phyloP scores from a whole-genome alignment of 768 basidiomycete species.

The Termitomyces sp. region DNA sequence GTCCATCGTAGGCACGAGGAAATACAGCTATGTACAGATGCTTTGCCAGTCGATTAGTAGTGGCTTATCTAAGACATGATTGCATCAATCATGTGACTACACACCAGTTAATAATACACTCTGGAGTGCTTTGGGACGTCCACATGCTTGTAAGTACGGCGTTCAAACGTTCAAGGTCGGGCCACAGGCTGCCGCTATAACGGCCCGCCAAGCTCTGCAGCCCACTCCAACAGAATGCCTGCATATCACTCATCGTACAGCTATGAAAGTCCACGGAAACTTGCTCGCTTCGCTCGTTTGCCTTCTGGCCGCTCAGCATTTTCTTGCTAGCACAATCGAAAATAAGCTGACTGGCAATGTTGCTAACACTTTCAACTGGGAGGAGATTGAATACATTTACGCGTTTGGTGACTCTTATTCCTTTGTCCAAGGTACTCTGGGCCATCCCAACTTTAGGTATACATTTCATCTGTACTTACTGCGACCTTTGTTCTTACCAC shows the following conservation, averaged over 20 bases:
- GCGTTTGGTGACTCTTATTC: conserved; percentile 58
- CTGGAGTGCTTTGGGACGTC: no score
- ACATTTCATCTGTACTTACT: not conserved
- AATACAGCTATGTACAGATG: not conserved
- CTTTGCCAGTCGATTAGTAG: no score
- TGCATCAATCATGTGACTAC: no score
- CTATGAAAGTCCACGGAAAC: not conserved
- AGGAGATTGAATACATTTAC: conserved; percentile 39
- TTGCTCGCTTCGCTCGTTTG: not conserved
- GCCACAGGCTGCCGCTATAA: not conserved
- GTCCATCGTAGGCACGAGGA: conserved; percentile 4
- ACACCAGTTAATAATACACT: no score
- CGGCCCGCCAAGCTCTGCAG: not conserved
- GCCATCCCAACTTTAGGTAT: conserved; percentile 48
- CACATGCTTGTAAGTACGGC: no score
- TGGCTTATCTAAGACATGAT: no score
- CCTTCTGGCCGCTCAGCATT: not conserved
- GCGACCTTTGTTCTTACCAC: not conserved
- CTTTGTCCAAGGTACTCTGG: conserved; percentile 47
- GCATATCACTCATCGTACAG: not conserved
- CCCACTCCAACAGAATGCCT: not conserved
- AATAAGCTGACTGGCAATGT: not conserved
- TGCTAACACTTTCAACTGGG: conserved; percentile 34
- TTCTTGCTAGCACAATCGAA: not conserved
- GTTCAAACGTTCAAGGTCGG: no score